Conservation (phyloP, 352 stramenopile species). For the Globisporangium nagaii region DNA sequence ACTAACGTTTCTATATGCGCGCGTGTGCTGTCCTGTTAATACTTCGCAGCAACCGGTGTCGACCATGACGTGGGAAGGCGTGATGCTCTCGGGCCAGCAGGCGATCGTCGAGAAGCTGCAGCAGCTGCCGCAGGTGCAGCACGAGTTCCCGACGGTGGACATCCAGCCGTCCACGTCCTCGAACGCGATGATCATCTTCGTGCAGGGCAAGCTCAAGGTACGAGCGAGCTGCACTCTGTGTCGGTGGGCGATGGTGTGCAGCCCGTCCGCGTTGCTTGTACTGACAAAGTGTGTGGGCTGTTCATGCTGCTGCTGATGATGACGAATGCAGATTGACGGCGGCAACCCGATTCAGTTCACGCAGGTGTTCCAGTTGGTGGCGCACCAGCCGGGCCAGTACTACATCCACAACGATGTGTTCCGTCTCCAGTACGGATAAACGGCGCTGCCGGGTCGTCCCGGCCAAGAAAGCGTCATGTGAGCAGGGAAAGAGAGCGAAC, state of each 20-base stretch:
- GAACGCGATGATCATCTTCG: constrained; percentile 94
- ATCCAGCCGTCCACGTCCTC: constrained; percentile 89
- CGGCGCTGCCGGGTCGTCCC: background rate
- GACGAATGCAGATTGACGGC: constrained; percentile 84
- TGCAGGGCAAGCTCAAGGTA: constrained; percentile 87
- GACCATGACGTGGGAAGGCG: constrained; percentile 77
- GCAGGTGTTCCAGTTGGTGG: constrained; percentile 96
- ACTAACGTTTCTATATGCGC: background rate
- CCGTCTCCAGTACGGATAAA: constrained; percentile 96
- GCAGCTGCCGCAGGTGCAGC: constrained; percentile 51
- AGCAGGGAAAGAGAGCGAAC: background rate
- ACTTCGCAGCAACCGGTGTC: constrained; percentile 57
- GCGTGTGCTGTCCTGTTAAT: constrained; percentile 2
- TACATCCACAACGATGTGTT: constrained; percentile 99
- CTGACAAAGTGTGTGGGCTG: background rate
- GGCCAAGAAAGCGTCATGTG: background rate
- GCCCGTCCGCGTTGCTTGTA: too few species aligned
- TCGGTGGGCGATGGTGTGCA: background rate
- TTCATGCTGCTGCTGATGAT: too few species aligned
- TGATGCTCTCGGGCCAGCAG: constrained; percentile 65
- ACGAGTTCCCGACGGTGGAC: constrained; percentile 88
- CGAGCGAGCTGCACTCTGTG: background rate
- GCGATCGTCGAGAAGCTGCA: constrained; percentile 90
- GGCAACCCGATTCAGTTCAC: constrained; percentile 95
- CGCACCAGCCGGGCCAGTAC: constrained; percentile 89